These are phyloP conservation scores for Wallacemonas sp. DNA, from an alignment of 208 protist genomes.

Conservation along the genomic window DNA sequence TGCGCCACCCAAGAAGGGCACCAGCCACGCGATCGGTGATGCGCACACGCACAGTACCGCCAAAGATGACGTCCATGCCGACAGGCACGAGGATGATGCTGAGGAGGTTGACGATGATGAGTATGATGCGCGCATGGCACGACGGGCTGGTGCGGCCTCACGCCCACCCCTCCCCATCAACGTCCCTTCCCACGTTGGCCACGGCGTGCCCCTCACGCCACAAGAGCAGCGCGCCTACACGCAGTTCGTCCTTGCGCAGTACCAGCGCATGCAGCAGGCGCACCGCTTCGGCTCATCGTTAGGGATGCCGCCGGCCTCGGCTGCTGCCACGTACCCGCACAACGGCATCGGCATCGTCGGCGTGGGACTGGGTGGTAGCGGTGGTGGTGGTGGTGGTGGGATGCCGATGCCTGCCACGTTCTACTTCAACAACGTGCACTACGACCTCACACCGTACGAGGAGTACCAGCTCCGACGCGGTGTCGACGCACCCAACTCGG, in stretches of 20 bases:
- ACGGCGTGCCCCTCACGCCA: not conserved
- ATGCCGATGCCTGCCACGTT: not conserved
- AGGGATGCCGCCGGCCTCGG: not conserved
- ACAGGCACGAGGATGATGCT: not conserved
- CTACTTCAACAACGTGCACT: conserved; percentile 12
- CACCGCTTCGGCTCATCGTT: not conserved
- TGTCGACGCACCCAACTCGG: no score
- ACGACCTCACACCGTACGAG: conserved; percentile 13
- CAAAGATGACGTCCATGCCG: no score
- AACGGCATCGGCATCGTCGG: not conserved
- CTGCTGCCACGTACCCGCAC: not conserved
- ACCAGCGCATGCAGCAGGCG: not conserved
- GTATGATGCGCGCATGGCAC: not conserved
- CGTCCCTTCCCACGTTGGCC: not conserved
- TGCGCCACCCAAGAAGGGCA: no score
- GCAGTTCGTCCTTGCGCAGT: conserved; percentile 9
- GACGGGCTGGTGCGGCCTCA: not conserved
- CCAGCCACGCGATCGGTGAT: not conserved
- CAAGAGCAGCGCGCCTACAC: conserved; percentile 13
- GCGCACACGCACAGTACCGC: no score
- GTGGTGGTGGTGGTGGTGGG: not conserved
- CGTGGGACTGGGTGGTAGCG: not conserved
- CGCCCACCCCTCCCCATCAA: conserved; percentile 1
- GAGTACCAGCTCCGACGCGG: conserved; percentile 9
- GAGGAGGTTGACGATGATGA: not conserved